Evolutionary conservation across 1,284 basidiomycete species (phyloP), one percentile per base, ranked within the genome.

Genomic region (Porodaedalea pini): DNA sequence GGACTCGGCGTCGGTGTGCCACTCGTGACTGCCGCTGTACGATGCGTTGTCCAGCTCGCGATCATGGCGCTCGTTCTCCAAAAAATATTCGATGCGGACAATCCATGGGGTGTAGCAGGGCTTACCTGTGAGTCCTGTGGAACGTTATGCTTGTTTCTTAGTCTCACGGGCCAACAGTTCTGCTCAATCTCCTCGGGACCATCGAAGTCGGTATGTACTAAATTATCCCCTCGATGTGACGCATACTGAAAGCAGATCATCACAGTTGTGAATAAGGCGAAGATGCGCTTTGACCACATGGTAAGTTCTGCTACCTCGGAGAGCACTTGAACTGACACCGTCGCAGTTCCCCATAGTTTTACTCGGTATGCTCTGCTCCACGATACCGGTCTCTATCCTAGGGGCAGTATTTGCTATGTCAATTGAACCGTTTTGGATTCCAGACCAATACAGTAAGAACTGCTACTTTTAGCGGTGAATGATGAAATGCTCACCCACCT

Each of bases 321-420:
- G 15, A 19, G 32, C 32, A 44, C 60, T 41, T 61, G 8, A 52
- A 8, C 45, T 39, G 5, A 56, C 45, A 15, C 41, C 27, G 29
- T 17, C 21, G 34, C 64, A 92, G 90, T 91, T 92, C 65, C 75
- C 80, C 1, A 77, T 81, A 1, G 82, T 92, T 5, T 72, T 93
- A 1, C 58, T 83, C 2, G 82, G 82, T 0, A 86, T 93, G 82
- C 61, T 90, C 7, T 78, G 78, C 7, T 89, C 88, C 0, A 91
- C 90, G 0, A 84, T 92, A 41, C 91, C 92, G 0, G 84, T 92
- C 34, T 87, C 90, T 0, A 80, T 92, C 54, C 72, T 92, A 25
- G 92, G 91, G 0, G 78, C 81, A 0, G 77, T 79, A n/a, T 92
- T 80, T 66, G 88, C 90, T 2, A 92, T 94, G 87, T 76, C 77